Percentiles rank a stretch among this genome's conserved stretches.
Evolutionary conservation across 495 filamentous ascomycete species (phyloP).

Genomic region (Daldinia concentrica): DNA sequence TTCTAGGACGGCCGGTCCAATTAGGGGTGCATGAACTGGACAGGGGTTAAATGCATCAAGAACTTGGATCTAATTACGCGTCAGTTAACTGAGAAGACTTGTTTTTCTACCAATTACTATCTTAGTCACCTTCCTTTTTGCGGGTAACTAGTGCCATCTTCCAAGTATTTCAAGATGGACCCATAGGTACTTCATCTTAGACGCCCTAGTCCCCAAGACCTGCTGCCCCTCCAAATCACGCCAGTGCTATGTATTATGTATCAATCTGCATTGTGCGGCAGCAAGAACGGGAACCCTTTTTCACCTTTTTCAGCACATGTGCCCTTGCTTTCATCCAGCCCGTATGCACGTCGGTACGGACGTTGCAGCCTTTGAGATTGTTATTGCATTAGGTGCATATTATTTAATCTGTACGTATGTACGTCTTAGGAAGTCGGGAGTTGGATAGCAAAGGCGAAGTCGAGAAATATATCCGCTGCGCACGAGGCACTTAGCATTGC

Average conservation of each 20-base stretch:
- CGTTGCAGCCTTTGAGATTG: constrained; percentile 18
- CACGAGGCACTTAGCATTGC: constrained; percentile 24
- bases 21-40: constrained; percentile 18
- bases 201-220: constrained; percentile 13
- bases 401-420: constrained; percentile 1
- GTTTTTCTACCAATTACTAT: constrained; percentile 12
- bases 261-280: constrained; percentile 33
- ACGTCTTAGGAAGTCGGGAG: constrained; percentile 39
- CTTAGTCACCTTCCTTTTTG: constrained; percentile 27
- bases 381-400: constrained; percentile 7
- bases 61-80: constrained; percentile 40
- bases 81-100: constrained; percentile 32
- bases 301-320: constrained; percentile 9
- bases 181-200: constrained; percentile 36
- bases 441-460: constrained; percentile 26
- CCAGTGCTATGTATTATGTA: constrained; percentile 10
- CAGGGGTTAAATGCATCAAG: constrained; percentile 35
- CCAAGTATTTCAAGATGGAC: constrained; percentile 33
- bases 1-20: constrained; percentile 39
- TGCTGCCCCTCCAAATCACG: constrained; percentile 31
- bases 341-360: constrained; percentile 27
- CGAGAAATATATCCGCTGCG: constrained; percentile 19
- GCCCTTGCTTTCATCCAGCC: constrained; percentile 25
- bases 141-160: constrained; percentile 16
- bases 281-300: constrained; percentile 24